A percentile compares a stretch with the other conserved stretches of the same genome.
These are phyloP conservation scores for Candida vartiovaarae DNA, from an alignment of 805 yeast species.

Conservation along the genomic window DNA sequence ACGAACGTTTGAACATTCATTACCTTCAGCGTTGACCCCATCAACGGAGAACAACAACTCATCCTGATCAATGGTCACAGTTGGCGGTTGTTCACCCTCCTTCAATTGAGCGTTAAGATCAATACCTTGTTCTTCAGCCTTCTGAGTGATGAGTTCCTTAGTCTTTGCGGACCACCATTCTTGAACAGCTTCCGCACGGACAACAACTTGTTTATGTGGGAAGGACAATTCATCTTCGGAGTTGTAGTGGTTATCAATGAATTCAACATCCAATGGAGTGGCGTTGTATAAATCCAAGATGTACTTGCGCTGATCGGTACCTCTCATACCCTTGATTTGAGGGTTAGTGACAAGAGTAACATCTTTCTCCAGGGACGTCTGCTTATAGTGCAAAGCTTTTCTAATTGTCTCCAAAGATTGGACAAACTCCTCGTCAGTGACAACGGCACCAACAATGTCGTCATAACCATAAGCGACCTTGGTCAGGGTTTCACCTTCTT, in stretches of 20 bases:
- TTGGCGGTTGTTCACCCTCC: constrained; percentile 36
- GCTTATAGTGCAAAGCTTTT: constrained; percentile 70
- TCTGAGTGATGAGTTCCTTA: constrained; percentile 31
- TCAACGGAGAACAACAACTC: constrained; percentile 48
- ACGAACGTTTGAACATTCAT: constrained; percentile 46
- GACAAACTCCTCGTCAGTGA: constrained; percentile 45
- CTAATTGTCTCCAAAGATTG: constrained; percentile 54
- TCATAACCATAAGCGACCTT: constrained; percentile 58
- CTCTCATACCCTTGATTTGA: constrained; percentile 79
- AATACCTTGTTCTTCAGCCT: constrained; percentile 24
- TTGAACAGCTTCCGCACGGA: constrained; percentile 85
- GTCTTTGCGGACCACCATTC: constrained; percentile 80
- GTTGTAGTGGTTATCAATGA: constrained; percentile 52
- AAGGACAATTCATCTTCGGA: constrained; percentile 39
- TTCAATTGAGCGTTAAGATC: constrained; percentile 15
- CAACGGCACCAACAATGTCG: constrained; percentile 47
- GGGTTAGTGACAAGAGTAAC: constrained; percentile 56
- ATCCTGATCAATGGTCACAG: constrained; percentile 45
- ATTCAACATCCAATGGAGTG: constrained; percentile 78
- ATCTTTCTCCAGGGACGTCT: constrained; percentile 45
- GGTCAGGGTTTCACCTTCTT: constrained; percentile 24
- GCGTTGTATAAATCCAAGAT: constrained; percentile 78
- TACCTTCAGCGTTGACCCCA: constrained; percentile 40
- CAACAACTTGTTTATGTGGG: constrained; percentile 73
- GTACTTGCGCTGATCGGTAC: constrained; percentile 80